Evolutionary conservation across 2,329 filamentous ascomycete species (phyloP).

Genomic region (Tolypocladium tropicale): DNA sequence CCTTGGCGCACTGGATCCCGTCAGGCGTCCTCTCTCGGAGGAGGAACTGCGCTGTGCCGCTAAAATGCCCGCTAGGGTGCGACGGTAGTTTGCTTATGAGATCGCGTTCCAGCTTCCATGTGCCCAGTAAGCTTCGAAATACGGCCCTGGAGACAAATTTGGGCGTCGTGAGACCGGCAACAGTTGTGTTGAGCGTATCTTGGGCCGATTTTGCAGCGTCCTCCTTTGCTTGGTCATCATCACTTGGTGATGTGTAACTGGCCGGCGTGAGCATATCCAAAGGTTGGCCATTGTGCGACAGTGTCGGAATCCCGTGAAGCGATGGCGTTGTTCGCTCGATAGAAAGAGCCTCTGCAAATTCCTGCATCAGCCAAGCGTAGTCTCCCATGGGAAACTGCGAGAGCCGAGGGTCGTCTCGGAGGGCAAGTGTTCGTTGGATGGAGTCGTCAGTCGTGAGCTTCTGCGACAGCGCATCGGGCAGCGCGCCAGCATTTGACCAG

Average conservation of each 20-base stretch:
- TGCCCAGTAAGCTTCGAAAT: conserved; percentile 60
- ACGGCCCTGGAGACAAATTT: conserved; percentile 54
- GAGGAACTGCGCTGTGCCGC: conserved; percentile 54
- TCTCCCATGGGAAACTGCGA: conserved; percentile 79
- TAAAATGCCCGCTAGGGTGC: conserved; percentile 55
- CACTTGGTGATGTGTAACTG: conserved; percentile 34
- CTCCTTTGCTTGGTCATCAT: conserved; percentile 22
- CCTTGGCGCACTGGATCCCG: conserved; percentile 26
- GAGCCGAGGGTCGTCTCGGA: conserved; percentile 40
- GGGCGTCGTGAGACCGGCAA: conserved; percentile 29
- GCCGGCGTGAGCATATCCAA: conserved; percentile 48
- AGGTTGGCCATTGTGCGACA: conserved; percentile 30
- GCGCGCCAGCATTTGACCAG: conserved; percentile 35
- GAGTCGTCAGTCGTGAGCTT: conserved; percentile 35
- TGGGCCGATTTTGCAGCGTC: conserved; percentile 33
- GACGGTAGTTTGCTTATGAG: conserved; percentile 42
- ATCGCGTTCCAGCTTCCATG: conserved; percentile 53
- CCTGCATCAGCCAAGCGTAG: conserved; percentile 66
- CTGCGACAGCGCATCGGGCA: conserved; percentile 17
- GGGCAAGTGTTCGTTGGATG: conserved; percentile 32
- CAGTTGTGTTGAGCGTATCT: conserved; percentile 32
- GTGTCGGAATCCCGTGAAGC: conserved; percentile 11
- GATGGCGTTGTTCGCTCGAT: conserved; percentile 31
- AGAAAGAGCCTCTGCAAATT: conserved; percentile 50
- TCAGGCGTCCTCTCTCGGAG: conserved; percentile 49